A percentile compares a stretch with the other conserved stretches of the same genome.
phyloP scores from a whole-genome alignment of 202 grass and related monocot genomes.

The Miscanthus sacchariflorus region DNA sequence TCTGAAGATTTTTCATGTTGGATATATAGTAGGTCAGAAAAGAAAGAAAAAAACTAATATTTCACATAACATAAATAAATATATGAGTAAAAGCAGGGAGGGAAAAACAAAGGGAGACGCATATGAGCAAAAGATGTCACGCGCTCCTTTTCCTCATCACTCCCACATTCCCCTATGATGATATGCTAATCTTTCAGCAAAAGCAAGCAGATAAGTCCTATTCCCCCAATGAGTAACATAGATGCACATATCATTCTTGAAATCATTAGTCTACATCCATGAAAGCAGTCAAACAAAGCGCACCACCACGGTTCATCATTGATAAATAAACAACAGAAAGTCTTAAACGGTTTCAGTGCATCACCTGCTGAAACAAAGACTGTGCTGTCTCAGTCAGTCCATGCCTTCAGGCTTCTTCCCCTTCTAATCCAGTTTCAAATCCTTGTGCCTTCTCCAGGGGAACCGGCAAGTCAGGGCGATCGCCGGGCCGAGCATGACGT shows the following conservation, averaged over 20 bases:
- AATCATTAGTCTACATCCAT: conserved; percentile 46
- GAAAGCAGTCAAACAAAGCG: conserved; percentile 52
- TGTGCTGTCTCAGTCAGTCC: neutral
- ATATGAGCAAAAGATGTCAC: conserved; percentile 40
- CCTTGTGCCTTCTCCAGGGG: conserved; percentile 48
- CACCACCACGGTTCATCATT: conserved; percentile 35
- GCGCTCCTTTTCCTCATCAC: conserved; percentile 20
- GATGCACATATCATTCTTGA: conserved; percentile 44
- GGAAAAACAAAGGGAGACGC: conserved; percentile 5
- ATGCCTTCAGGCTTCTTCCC: neutral
- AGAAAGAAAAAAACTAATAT: neutral
- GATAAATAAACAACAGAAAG: conserved; percentile 21
- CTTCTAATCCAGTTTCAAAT: conserved; percentile 30
- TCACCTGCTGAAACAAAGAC: conserved; percentile 54
- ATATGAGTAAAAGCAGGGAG: neutral
- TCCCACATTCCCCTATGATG: conserved; percentile 58
- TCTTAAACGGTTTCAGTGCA: conserved; percentile 49
- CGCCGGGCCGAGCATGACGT: conserved; percentile 53
- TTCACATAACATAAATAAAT: neutral
- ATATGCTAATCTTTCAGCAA: conserved; percentile 59
- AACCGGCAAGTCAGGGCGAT: conserved; percentile 57
- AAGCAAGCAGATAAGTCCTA: conserved; percentile 48
- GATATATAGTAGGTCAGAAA: neutral
- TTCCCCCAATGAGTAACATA: conserved; percentile 26
- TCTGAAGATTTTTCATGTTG: conserved; percentile 16